Evolutionary conservation across 345 rosid genomes (phyloP), one percentile per base, ranked within the genome.

Genomic region (Noccaea caerulescens): DNA sequence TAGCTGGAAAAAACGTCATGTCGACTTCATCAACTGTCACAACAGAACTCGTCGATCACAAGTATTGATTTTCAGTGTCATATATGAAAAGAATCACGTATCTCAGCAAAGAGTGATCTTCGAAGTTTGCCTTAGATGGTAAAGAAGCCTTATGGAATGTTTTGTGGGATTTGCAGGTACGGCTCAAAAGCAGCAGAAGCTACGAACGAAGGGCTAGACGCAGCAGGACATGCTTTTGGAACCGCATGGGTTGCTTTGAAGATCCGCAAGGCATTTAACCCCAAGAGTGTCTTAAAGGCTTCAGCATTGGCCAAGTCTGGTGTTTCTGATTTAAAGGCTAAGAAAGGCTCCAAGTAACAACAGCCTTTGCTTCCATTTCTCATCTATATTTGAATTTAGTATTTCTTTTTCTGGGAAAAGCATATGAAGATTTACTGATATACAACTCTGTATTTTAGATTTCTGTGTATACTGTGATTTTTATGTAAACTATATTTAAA

Each of bases 241-340:
- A 83, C 91, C 20, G 98, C 97, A n/a, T 91, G 96, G 96, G 89
- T 87, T 16, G 96, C 88, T 66, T 90, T 93, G 73, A 93, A 93
- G 88, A 83, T 93, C 68, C 80, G 96, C 23, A 87, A 87, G 75
- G 96, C 96, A 39, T 67, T 93, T 27, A 90, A 90, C 71, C 98
- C 96, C 0, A 88, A 84, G 74, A 87, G 86, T 63, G 90, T 81
- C 32, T 23, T 90, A 54, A 90, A 86, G 72, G 89, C 98, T 49
- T 72, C 96, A 20, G 44, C 84, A 58, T 77, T 93, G 16, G 96
- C 77, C 1, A 90, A 88, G 63, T 87, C 90, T 23, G 95, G 91
- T 41, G 87, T 82, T 54, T 14, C 81, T 42, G 85, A 81, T 41
- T 8, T 63, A 30, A 87, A 84, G 74, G 75, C 82, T 23, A 82